These are phyloP conservation scores for Odontarrhena argentea DNA, from an alignment of 345 rosid species.

Conservation along the genomic window DNA sequence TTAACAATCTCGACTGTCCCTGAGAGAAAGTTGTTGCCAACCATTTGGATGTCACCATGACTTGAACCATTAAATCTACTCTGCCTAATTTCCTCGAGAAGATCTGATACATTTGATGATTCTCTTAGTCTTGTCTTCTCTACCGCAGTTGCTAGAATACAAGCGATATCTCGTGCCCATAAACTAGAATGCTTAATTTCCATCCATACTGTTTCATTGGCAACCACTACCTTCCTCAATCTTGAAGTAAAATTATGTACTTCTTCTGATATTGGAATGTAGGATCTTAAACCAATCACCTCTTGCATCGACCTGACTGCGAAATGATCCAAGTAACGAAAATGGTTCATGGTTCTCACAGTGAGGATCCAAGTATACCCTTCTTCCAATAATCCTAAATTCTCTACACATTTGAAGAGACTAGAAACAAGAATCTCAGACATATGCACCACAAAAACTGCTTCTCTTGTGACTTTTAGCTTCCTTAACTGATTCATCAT, in stretches of 20 bases:
- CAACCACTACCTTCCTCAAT: constrained; percentile 18
- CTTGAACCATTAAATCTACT: constrained; percentile 34
- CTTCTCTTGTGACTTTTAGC: constrained; percentile 2
- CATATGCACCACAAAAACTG: constrained; percentile 37
- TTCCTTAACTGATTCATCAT: constrained; percentile 30
- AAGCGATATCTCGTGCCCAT: constrained; percentile 33
- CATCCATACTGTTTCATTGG: background rate
- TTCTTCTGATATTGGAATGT: constrained; percentile 30
- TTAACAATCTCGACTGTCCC: constrained; percentile 39
- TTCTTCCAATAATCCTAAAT: constrained; percentile 36
- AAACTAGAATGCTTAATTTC: constrained; percentile 16
- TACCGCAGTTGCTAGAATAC: constrained; percentile 36
- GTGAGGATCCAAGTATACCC: constrained; percentile 49
- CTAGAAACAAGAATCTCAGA: constrained; percentile 36
- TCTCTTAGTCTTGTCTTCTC: constrained; percentile 5
- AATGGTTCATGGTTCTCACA: constrained; percentile 3
- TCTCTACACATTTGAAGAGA: constrained; percentile 23
- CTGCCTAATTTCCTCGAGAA: constrained; percentile 27
- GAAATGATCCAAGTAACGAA: constrained; percentile 16
- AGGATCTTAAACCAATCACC: constrained; percentile 40
- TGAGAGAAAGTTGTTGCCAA: constrained; percentile 20
- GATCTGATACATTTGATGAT: constrained; percentile 8
- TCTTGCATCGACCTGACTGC: constrained; percentile 32
- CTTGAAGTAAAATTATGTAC: constrained; percentile 29
- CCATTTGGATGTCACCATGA: constrained; percentile 37